Evolutionary conservation across 495 filamentous ascomycete genomes (phyloP).

Genomic region (Daldinia bambusicola): DNA sequence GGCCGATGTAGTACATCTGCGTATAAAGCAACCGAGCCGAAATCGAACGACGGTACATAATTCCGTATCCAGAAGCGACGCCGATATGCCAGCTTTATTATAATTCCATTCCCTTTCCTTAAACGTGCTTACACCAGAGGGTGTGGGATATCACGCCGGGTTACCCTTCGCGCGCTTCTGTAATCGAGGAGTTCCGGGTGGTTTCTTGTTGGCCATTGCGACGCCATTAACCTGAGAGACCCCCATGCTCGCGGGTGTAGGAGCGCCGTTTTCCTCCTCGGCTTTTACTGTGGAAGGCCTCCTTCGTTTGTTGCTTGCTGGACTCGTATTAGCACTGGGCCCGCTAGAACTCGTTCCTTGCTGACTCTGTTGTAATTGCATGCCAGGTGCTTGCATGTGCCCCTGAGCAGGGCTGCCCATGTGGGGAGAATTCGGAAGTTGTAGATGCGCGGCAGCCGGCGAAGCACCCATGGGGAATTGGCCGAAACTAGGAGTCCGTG

Average conservation of each 20-base stretch:
- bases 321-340: constrained; percentile 85
- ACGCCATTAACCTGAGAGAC: constrained; percentile 60
- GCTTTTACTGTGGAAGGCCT: constrained; percentile 80
- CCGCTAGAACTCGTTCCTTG: constrained; percentile 76
- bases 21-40: constrained; percentile 39
- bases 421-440: constrained; percentile 69
- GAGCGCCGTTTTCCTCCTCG: constrained; percentile 69
- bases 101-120: background rate
- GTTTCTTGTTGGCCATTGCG: constrained; percentile 51
- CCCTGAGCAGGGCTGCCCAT: constrained; percentile 67
- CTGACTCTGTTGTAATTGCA: constrained; percentile 78
- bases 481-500: constrained; percentile 59
- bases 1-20: constrained; percentile 33
- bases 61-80: constrained; percentile 40
- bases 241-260: constrained; percentile 54
- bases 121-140: background rate
- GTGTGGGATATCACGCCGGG: constrained; percentile 36
- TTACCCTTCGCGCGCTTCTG: constrained; percentile 58
- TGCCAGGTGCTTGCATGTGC: constrained; percentile 70
- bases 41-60: constrained; percentile 35
- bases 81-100: constrained; percentile 28
- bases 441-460: constrained; percentile 64
- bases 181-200: constrained; percentile 57
- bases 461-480: constrained; percentile 65
- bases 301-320: constrained; percentile 80